These are phyloP conservation scores for Pseudogymnoascus sp. DNA, from an alignment of 2,329 filamentous ascomycete genomes.

Conservation along the genomic window DNA sequence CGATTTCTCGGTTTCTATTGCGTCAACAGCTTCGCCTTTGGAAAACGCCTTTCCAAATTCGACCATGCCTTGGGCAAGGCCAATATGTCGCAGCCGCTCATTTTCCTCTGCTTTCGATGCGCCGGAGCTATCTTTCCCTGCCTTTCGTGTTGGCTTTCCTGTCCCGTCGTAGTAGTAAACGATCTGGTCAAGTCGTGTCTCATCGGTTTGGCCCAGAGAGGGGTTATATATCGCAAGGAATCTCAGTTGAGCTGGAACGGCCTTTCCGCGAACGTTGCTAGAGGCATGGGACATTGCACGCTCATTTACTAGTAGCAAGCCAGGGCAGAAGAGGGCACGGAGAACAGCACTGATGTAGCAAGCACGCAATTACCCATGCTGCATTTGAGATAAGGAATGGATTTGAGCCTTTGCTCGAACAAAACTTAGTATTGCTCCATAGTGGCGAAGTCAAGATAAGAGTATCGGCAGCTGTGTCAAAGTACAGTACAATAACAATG, in stretches of 20 bases:
- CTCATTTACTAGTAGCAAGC: not conserved
- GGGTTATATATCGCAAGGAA: conserved; percentile 97
- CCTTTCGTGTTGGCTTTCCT: conserved; percentile 24
- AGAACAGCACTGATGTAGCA: not conserved
- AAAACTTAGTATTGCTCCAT: not conserved
- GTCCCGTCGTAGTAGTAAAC: conserved; percentile 64
- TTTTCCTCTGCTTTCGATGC: conserved; percentile 61
- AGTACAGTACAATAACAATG: not conserved
- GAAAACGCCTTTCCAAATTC: conserved; percentile 88
- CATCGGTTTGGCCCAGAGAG: conserved; percentile 57
- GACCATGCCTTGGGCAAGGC: conserved; percentile 93
- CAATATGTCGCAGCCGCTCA: conserved; percentile 84
- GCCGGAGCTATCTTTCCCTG: conserved; percentile 20
- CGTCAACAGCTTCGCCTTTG: conserved; percentile 66
- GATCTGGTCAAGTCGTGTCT: conserved; percentile 67
- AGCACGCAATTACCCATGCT: not conserved
- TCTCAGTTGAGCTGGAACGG: conserved; percentile 68
- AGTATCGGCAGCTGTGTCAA: conserved; percentile 1
- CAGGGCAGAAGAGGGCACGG: not conserved
- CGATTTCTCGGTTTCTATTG: conserved; percentile 84
- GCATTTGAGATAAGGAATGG: not conserved
- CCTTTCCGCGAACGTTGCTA: conserved; percentile 18
- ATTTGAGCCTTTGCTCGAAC: not conserved
- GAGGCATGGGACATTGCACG: conserved; percentile 25
- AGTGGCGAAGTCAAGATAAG: not conserved